Base-by-base conservation (phyloP, 352 stramenopile species). In the Phytophthora europaea region DNA sequence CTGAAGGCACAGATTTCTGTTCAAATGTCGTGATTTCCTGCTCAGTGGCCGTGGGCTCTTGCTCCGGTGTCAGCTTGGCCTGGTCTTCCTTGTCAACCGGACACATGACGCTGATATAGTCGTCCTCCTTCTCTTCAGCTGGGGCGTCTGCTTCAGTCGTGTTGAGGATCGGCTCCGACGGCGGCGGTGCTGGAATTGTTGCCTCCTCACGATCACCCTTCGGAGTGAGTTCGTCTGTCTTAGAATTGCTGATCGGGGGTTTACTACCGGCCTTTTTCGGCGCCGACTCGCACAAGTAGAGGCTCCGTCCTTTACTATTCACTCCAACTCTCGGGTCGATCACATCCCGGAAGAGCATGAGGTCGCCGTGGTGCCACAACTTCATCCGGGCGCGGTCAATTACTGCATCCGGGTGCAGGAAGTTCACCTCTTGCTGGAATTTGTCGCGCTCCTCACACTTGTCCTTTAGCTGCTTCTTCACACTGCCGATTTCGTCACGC, bases 341-440 rank as follows among this genome's bases (percentile, higher is more conserved):
- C 1, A 55, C 65, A 23, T 36, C 64, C 31, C 70, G 65, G 18
- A 80, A 57, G 7, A 80, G 34, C 18, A 54, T 69, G 3, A 78
- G 56, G 15, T 80, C 73, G 6, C 73, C 73, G 6, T 78, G 54
- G 36, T 78, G 51, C 64, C 64, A 80, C 10, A 75, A 38, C 26
- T 80, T 80, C 8, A n/a, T 54, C 8, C 56, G 64, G n/a, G 70
- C 51, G 6, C 73, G 69, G 22, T 80, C 73, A 12, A 80, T 56
- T 2, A 80, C 67, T 2, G 69, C 69, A 54, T 80, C 69, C 3
- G 70, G 69, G 51, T 80, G 73, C 16, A 74, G 63, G 16, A 72
- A 75, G 1, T 18, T 40, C 10, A 54, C 65, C 33, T 65, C 31
- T 0, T 23, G 40, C 22, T 80, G 2, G 5, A 56, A 45, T 15